A percentile compares a stretch with the other conserved stretches of the same genome.
These are phyloP conservation scores for Chlorella vulgaris DNA, from an alignment of 139 green algal species.

Conservation along the genomic window DNA sequence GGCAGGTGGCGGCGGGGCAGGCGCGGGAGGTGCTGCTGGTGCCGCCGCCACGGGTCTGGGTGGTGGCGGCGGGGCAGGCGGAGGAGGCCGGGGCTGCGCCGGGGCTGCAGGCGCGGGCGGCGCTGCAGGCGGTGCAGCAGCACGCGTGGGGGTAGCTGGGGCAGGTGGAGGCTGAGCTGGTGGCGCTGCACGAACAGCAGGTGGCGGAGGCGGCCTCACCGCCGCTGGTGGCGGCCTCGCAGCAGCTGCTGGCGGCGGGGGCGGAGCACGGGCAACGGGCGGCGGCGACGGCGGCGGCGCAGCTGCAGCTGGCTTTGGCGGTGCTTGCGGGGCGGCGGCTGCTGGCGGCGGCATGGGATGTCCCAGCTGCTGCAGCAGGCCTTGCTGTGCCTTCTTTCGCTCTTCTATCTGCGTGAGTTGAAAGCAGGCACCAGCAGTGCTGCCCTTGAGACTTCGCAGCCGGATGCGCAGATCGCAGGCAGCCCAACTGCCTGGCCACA, in stretches of 20 bases:
- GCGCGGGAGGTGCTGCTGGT: not conserved
- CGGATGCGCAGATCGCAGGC: too few species aligned
- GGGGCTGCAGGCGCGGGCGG: not conserved
- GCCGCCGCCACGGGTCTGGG: too few species aligned
- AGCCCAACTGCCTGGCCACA: too few species aligned
- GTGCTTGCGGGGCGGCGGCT: not conserved
- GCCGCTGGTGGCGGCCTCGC: not conserved
- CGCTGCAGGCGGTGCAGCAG: not conserved
- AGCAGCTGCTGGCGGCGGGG: not conserved
- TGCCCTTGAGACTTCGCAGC: not conserved
- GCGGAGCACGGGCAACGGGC: not conserved
- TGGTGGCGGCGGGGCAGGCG: not conserved
- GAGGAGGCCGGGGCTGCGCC: not conserved
- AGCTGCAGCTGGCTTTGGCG: not conserved
- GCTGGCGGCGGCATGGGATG: not conserved
- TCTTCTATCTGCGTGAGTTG: conserved; percentile 71
- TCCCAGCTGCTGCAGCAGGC: conserved; percentile 58
- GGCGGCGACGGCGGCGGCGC: not conserved
- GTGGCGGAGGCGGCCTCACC: not conserved
- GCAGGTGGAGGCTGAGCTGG: conserved; percentile 7
- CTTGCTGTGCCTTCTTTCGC: conserved; percentile 68
- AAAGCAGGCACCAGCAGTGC: not conserved
- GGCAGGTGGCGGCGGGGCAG: not conserved
- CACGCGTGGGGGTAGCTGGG: not conserved
- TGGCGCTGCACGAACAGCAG: not conserved